Conservation (phyloP, 2,329 filamentous ascomycete genomes). For the Aureobasidium sp. region DNA sequence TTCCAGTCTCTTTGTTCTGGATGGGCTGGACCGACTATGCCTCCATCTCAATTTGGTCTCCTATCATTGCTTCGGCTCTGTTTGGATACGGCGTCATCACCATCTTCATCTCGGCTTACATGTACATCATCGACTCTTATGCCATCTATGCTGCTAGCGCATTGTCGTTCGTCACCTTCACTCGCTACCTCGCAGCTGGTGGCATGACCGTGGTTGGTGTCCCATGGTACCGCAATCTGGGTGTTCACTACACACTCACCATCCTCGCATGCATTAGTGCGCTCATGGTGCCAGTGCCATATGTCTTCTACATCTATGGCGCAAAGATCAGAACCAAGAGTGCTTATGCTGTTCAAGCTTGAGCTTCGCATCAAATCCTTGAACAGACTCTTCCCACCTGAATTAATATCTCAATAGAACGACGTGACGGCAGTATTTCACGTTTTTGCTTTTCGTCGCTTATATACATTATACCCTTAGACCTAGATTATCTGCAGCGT, state of each 20-base stretch:
- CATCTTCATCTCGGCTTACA: slow-evolving; percentile 33
- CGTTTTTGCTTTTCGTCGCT: neutral
- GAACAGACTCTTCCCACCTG: neutral
- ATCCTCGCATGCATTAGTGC: slow-evolving; percentile 28
- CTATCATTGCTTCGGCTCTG: slow-evolving; percentile 33
- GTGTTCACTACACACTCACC: slow-evolving; percentile 35
- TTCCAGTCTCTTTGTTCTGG: slow-evolving; percentile 43
- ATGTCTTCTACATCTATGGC: slow-evolving; percentile 19
- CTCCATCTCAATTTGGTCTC: slow-evolving; percentile 37
- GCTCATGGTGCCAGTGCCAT: slow-evolving; percentile 17
- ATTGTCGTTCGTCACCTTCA: slow-evolving; percentile 27
- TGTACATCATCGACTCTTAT: slow-evolving; percentile 33
- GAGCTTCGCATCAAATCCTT: neutral
- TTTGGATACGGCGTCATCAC: slow-evolving; percentile 41
- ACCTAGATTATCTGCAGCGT: neutral
- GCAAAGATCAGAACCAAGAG: slow-evolving; percentile 16
- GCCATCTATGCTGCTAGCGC: slow-evolving; percentile 33
- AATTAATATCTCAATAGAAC: neutral
- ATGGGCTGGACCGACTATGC: slow-evolving; percentile 28
- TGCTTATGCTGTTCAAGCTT: slow-evolving; percentile 9
- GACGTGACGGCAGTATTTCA: neutral
- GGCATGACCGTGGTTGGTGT: slow-evolving; percentile 32
- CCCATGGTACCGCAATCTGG: slow-evolving; percentile 32
- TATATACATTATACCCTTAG: slow-evolving; percentile 1
- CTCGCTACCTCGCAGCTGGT: slow-evolving; percentile 27